These are phyloP conservation scores for Carex cristatella DNA, from an alignment of 176 grass and related monocot genomes.

Conservation along the genomic window DNA sequence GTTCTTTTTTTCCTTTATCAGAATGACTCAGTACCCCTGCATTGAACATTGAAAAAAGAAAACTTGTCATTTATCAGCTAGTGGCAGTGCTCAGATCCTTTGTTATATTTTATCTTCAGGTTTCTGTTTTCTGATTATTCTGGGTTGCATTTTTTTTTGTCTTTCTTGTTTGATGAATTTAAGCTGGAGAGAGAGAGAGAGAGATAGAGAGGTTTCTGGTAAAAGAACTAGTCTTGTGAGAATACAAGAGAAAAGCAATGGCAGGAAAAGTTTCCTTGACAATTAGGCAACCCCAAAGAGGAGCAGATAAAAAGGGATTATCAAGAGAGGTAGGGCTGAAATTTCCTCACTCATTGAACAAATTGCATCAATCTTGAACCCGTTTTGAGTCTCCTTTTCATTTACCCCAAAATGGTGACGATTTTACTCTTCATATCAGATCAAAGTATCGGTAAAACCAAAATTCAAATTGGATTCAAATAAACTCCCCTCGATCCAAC, in stretches of 20 bases:
- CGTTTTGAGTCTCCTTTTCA: neutral
- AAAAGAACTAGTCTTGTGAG: constrained; percentile 3
- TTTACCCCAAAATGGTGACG: neutral
- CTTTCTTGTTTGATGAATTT: neutral
- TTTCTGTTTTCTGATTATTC: constrained; percentile 1
- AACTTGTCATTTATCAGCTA: neutral
- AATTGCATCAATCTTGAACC: neutral
- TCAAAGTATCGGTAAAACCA: neutral
- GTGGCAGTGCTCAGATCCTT: neutral
- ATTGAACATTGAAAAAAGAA: neutral
- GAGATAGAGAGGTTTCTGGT: neutral
- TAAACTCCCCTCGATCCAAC: neutral
- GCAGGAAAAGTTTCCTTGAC: neutral
- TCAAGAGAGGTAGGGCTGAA: neutral
- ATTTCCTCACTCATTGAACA: neutral
- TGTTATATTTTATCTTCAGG: neutral
- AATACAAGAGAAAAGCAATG: neutral
- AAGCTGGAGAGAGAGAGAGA: neutral
- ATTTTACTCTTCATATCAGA: neutral
- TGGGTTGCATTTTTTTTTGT: neutral
- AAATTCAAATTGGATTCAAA: constrained; percentile 2
- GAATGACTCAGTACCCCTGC: neutral
- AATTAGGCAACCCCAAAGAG: neutral
- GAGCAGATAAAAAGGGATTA: neutral
- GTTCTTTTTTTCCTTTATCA: neutral